Conservation (phyloP, 495 filamentous ascomycete genomes). For the Penicillium coffeae region DNA sequence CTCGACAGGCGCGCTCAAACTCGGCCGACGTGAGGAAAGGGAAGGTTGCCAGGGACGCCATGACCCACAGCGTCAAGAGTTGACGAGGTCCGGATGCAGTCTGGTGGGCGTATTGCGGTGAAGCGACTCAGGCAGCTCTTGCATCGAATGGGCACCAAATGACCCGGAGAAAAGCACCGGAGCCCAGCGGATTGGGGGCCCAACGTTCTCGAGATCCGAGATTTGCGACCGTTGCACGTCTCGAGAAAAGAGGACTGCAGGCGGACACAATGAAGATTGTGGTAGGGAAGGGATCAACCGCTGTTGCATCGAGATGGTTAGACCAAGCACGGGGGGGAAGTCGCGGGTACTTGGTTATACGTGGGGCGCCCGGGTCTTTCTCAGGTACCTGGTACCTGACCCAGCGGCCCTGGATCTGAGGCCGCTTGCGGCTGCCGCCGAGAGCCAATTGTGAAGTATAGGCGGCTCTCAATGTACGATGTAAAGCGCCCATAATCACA, state of each 20-base stretch:
- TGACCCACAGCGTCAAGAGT: constrained; percentile 6
- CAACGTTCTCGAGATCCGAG: background rate
- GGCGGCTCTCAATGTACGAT: too few relatives aligned
- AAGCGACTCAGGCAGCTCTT: too few relatives aligned
- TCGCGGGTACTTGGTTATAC: background rate
- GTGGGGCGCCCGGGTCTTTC: background rate
- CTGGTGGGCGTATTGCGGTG: background rate
- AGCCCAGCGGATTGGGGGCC: background rate
- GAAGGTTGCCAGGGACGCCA: constrained; percentile 24
- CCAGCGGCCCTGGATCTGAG: background rate
- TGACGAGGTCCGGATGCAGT: constrained; percentile 23
- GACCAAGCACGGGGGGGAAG: background rate
- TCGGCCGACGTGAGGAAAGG: constrained; percentile 58
- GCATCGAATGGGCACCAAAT: background rate
- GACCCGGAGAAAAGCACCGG: background rate
- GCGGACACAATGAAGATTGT: background rate
- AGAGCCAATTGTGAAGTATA: too few relatives aligned
- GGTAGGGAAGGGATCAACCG: background rate
- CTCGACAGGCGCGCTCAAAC: constrained; percentile 58
- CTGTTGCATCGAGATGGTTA: background rate
- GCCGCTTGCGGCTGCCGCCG: constrained; percentile 6
- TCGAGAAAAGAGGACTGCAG: background rate
- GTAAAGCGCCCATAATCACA: too few relatives aligned
- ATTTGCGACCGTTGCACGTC: background rate
- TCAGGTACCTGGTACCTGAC: constrained; percentile 2